Conservation (phyloP, 768 basidiomycete species). For the Vararia minispora region DNA sequence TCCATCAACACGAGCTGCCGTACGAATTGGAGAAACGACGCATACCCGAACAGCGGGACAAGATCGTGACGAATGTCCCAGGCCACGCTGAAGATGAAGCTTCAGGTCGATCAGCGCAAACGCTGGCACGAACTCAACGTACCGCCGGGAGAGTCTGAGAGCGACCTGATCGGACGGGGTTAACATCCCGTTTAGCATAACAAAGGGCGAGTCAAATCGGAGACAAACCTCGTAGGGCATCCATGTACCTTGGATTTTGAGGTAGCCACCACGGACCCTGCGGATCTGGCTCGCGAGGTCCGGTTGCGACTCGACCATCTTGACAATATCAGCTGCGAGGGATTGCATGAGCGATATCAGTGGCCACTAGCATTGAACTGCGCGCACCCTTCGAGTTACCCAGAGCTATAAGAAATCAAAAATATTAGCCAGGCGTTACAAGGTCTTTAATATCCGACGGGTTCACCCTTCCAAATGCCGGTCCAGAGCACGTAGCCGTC, state of each 20-base stretch:
- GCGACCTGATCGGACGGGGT: conserved; percentile 43
- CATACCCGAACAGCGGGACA: conserved; percentile 79
- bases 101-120: conserved; percentile 4
- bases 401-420: conserved; percentile 37
- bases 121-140: conserved; percentile 16
- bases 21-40: conserved; percentile 3
- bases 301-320: conserved; percentile 87
- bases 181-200: conserved; percentile 8
- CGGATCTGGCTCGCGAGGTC: conserved; percentile 75
- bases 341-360: too few relatives aligned
- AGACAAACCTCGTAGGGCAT: conserved; percentile 75
- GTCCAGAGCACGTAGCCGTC: conserved; percentile 91
- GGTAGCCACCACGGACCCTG: conserved; percentile 76
- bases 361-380: too few relatives aligned
- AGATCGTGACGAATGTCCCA: conserved; percentile 84
- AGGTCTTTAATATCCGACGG: neutral
- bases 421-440: conserved; percentile 8
- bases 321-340: conserved; percentile 73
- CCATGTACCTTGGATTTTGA: conserved; percentile 92
- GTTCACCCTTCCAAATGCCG: conserved; percentile 84
- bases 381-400: conserved; percentile 89
- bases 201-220: conserved; percentile 3
- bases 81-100: conserved; percentile 49
- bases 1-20: conserved; percentile 7
- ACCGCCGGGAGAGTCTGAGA: conserved; percentile 71